Evolutionary conservation across 176 grass and related monocot species (phyloP).

Genomic region (Melocanna baccifera): DNA sequence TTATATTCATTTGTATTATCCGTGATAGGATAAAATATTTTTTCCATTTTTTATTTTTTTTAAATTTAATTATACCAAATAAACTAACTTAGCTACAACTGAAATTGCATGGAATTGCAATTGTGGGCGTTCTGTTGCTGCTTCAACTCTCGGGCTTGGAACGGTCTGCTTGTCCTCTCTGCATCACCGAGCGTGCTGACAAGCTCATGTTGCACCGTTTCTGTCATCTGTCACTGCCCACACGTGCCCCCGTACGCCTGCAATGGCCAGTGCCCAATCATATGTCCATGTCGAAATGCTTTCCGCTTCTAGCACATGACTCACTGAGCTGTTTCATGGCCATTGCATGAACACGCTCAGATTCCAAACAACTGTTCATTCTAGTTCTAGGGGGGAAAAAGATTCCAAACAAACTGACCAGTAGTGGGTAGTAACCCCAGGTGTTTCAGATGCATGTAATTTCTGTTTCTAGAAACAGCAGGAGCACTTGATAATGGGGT

Average conservation of each 20-base stretch:
- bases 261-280: neutral
- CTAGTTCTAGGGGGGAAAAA: neutral
- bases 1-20: too few relatives aligned
- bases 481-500: neutral
- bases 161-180: neutral
- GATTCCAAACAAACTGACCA: neutral
- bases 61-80: too few relatives aligned
- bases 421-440: neutral
- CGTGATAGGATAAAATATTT: too few relatives aligned
- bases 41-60: too few relatives aligned
- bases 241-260: neutral
- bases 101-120: neutral
- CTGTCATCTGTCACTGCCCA: neutral
- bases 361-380: neutral
- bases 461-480: neutral
- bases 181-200: neutral
- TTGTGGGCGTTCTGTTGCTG: neutral
- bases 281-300: conserved; percentile 7
- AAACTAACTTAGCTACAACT: too few relatives aligned
- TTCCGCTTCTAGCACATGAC: neutral
- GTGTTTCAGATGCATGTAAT: neutral
- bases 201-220: neutral
- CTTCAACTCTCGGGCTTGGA: neutral
- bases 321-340: neutral
- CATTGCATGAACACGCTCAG: neutral